These are phyloP conservation scores for Nannochloris sp. DNA, from an alignment of 139 green algal species.

Conservation along the genomic window DNA sequence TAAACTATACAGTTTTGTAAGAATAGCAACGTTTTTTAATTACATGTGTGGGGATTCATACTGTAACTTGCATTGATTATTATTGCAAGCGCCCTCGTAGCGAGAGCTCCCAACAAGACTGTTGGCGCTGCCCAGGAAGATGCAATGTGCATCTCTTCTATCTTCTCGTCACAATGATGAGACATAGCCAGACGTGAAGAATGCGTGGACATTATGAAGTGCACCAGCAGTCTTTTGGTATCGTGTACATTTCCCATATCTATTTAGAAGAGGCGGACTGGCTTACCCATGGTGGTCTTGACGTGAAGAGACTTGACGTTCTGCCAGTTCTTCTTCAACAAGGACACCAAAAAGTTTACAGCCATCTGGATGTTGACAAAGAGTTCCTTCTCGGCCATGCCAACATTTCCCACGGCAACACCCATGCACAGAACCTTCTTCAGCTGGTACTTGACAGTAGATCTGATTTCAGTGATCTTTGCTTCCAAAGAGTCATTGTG, in stretches of 20 bases:
- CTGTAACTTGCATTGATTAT: constrained; percentile 2
- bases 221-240: constrained; percentile 13
- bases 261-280: constrained; percentile 87
- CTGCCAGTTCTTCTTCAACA: constrained; percentile 99
- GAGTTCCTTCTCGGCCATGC: constrained; percentile 79
- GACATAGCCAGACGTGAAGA: background rate
- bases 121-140: constrained; percentile 9
- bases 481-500: constrained; percentile 73
- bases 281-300: constrained; percentile 96
- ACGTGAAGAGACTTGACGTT: constrained; percentile 96
- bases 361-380: constrained; percentile 77
- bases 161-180: too few relatives aligned
- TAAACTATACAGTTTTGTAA: constrained; percentile 17
- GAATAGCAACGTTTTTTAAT: background rate
- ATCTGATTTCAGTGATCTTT: constrained; percentile 86
- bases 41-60: constrained; percentile 1
- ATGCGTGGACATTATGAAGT: background rate
- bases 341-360: constrained; percentile 98
- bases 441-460: constrained; percentile 98
- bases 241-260: constrained; percentile 4
- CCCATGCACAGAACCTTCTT: constrained; percentile 99
- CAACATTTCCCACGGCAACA: constrained; percentile 90
- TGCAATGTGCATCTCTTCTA: too few relatives aligned
- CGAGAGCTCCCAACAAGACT: constrained; percentile 9
- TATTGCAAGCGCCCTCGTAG: constrained; percentile 10